Base-by-base conservation (phyloP, 2,329 filamentous ascomycete genomes). In the Cladosporium sp. region DNA sequence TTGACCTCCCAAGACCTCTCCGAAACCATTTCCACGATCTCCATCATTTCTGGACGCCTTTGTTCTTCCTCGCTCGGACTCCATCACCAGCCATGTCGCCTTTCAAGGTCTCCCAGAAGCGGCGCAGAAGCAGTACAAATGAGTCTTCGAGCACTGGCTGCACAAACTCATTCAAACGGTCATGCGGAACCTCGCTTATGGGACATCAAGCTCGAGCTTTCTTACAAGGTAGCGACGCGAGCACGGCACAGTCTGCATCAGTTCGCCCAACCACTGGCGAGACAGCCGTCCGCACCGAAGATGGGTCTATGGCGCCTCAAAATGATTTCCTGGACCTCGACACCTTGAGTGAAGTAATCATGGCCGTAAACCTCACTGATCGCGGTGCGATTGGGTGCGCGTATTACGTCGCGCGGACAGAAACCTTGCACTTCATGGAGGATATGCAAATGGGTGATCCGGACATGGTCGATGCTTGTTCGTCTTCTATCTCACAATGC, bases 351-450 rank as follows among this genome's bases (percentile, higher is more conserved):
- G 87, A 93, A 64, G 71, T 89, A 22, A 79, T 95, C 54, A 88
- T 95, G 82, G 87, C 89, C 1, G 74, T 95, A 19, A 84, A 95
- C 54, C 76, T 92, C 66, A 82, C 79, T 56, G 79, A 84, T n/a
- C 78, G 81, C 31, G 83, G 80, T 1, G 83, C 79, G 0, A 76
- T 95, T 14, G 92, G 92, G 0, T 96, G 90, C 67, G 85, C 88
- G 43, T 95, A 92, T 65, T 95, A 92, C 65, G 74, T 85, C 43
- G 83, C 84, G 5, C 72, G 77, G 22, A 82, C 89, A 37, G 84
- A 87, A 62, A 82, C 77, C 34, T 69, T 96, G 3, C 85, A 81
- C 54, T 76, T 95, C 41, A 83, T 95, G 65, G 84, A 92, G 64
- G 91, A 96, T 59, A 77, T 88, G 9, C 76, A 80, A 13, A 75